Conservation (phyloP, 371 early-diverging fungal genomes). For the Rhizopus arrhizus region DNA sequence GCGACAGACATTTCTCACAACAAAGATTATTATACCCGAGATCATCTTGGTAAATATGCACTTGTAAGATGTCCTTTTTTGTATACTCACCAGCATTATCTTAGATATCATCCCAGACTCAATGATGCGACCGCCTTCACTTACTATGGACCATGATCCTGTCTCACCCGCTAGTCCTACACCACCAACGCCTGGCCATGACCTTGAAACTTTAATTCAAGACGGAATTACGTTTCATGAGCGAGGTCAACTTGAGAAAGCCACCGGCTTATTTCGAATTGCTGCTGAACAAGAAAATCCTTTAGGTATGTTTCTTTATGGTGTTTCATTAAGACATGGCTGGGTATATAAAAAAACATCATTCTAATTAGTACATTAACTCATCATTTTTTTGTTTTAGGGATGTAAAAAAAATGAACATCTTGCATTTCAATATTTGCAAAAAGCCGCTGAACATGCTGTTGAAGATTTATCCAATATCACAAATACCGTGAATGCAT, state of each 20-base stretch:
- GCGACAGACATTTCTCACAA: background rate
- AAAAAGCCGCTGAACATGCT: conserved; percentile 77
- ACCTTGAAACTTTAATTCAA: conserved; percentile 38
- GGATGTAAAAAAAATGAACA: conserved; percentile 70
- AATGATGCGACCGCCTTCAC: conserved; percentile 13
- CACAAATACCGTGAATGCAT: conserved; percentile 27
- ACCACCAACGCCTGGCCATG: conserved; percentile 8
- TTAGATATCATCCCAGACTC: background rate
- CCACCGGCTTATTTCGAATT: conserved; percentile 71
- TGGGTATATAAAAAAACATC: conserved; percentile 49
- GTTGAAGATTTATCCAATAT: conserved; percentile 59
- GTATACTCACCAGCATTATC: background rate
- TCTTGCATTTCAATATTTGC: conserved; percentile 71
- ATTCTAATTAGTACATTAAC: background rate
- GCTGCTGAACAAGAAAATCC: conserved; percentile 71
- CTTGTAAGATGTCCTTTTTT: background rate
- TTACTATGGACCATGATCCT: conserved; percentile 14
- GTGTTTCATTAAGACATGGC: conserved; percentile 81
- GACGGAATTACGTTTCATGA: conserved; percentile 72
- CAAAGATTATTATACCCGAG: conserved; percentile 14
- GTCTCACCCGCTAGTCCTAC: conserved; percentile 11
- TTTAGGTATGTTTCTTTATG: conserved; percentile 81
- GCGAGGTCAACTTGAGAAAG: conserved; percentile 66
- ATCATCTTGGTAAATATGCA: conserved; percentile 18
- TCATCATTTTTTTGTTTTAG: conserved; percentile 28